Percentiles rank a stretch among this genome's conserved stretches.
Evolutionary conservation across 2,329 filamentous ascomycete species (phyloP).

Genomic region (Nemania sp.): DNA sequence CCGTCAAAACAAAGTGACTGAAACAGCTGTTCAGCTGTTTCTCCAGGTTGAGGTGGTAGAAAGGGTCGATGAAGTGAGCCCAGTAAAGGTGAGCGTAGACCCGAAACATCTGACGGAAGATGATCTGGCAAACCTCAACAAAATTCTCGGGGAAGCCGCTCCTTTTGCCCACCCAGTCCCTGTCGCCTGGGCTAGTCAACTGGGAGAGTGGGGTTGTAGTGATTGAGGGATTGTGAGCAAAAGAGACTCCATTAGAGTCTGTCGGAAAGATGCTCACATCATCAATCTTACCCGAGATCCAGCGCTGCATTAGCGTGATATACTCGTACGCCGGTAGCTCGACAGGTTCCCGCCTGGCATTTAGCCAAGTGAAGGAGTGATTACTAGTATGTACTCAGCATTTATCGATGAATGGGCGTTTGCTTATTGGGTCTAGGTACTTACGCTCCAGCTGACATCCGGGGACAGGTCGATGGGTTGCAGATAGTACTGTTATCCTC

Average conservation of each 20-base stretch:
- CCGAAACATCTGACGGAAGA: slow-evolving; percentile 98
- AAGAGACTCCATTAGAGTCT: slow-evolving; percentile 77
- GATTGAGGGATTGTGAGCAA: slow-evolving; percentile 71
- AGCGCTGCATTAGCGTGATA: slow-evolving; percentile 94
- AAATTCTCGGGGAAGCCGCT: slow-evolving; percentile 94
- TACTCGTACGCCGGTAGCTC: slow-evolving; percentile 94
- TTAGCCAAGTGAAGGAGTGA: slow-evolving; percentile 96
- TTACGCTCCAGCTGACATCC: slow-evolving; percentile 94
- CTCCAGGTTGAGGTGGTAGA: slow-evolving; percentile 84
- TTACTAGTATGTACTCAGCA: slow-evolving; percentile 63
- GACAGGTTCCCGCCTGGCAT: slow-evolving; percentile 86
- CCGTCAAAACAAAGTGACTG: slow-evolving; percentile 84
- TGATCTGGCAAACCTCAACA: slow-evolving; percentile 88
- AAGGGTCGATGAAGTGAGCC: slow-evolving; percentile 88
- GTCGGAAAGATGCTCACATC: slow-evolving; percentile 92
- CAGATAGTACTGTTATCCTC: slow-evolving; percentile 82
- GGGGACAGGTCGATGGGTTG: slow-evolving; percentile 84
- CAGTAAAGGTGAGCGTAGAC: slow-evolving; percentile 99
- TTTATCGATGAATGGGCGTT: not conserved
- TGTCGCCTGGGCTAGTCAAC: slow-evolving; percentile 70
- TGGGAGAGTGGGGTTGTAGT: slow-evolving; percentile 71
- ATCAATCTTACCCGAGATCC: slow-evolving; percentile 96
- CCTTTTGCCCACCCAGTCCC: slow-evolving; percentile 87
- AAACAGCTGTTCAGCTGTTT: slow-evolving; percentile 90
- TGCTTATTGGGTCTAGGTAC: slow-evolving; percentile 54